Conservation (phyloP, 2,329 filamentous ascomycete genomes). For the Colletotrichum karsti region DNA sequence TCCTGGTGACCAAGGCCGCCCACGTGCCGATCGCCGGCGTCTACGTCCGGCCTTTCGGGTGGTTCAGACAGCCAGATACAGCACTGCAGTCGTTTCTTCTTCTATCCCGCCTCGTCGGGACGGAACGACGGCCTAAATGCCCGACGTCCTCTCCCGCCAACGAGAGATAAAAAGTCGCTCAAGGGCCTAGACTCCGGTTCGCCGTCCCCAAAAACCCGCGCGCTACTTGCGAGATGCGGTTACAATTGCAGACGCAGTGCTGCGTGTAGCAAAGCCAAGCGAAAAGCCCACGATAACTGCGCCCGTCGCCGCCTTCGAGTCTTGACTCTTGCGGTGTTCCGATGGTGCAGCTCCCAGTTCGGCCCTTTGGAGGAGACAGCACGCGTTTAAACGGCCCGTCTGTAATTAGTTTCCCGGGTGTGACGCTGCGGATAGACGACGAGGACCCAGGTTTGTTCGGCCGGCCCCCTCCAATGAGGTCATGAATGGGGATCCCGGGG, state of each 20-base stretch:
- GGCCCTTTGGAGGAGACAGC: slow-evolving; percentile 29
- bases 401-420: slow-evolving; percentile 28
- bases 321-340: not conserved
- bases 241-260: not conserved
- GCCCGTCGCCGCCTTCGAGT: not conserved
- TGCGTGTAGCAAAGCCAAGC: not conserved
- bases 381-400: slow-evolving; percentile 28
- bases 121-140: slow-evolving; percentile 1
- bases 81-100: not conserved
- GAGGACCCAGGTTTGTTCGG: slow-evolving; percentile 12
- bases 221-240: slow-evolving; percentile 11
- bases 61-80: not conserved
- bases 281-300: not conserved
- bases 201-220: not conserved
- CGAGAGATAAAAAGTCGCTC: not conserved
- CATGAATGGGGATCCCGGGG: slow-evolving; percentile 22
- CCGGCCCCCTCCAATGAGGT: slow-evolving; percentile 25
- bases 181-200: too few relatives aligned
- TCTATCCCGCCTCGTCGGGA: not conserved
- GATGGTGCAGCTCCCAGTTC: slow-evolving; percentile 3
- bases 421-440: slow-evolving; percentile 27
- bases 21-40: slow-evolving; percentile 10
- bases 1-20: slow-evolving; percentile 8
- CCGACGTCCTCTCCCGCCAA: not conserved
- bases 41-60: not conserved